Base-by-base conservation (phyloP, 495 filamentous ascomycete genomes). In the Neurospora sublineolata region DNA sequence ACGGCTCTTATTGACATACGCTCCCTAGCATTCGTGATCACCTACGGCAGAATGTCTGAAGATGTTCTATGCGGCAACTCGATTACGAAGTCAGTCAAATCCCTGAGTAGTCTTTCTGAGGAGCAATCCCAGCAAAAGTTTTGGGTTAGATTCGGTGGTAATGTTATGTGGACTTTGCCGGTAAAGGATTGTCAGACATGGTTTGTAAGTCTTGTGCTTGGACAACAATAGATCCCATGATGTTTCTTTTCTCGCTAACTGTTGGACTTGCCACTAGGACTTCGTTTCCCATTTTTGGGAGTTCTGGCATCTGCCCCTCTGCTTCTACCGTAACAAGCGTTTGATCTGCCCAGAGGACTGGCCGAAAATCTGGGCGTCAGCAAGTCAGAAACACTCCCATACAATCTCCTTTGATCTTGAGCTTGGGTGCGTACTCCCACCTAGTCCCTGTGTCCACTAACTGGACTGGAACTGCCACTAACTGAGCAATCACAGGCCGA, bases 271-370 rank as follows among this genome's bases (percentile, higher is more conserved):
- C 18, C 4, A 1, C 3, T 18, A 79, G 78, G 72, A 68, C 39
- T 82, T 83, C 68, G 38, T 77, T 1, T 74, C 76, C 30, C 77
- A 82, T 67, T 83, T 83, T 64, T 76, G 75, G 20, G 79, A 82
- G 44, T 81, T 77, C 58, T 81, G 78, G 75, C 80, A 79, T 18
- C 70, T 73, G 1, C 64, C 72, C 14, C 41, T 79, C 8, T 73
- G 71, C 20, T 72, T 82, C 42, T 75, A 70, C 27, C 69, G 78
- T 16, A 68, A 72, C 11, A 74, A 71, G 30, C 76, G 73, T 40
- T 23, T 70, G 0, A 9, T 83, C 27, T 74, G 27, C n/a, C 70
- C 68, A 5, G 44, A 69, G 4, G 73, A 78, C 16, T 83, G 81
- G 81, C 75, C 76, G 0, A 75, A 72, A 36, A 75, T 80, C 27